Percentiles rank a stretch among this genome's conserved stretches.
Evolutionary conservation across 2,329 filamentous ascomycete genomes (phyloP).

Genomic region (Cytospora piceae): DNA sequence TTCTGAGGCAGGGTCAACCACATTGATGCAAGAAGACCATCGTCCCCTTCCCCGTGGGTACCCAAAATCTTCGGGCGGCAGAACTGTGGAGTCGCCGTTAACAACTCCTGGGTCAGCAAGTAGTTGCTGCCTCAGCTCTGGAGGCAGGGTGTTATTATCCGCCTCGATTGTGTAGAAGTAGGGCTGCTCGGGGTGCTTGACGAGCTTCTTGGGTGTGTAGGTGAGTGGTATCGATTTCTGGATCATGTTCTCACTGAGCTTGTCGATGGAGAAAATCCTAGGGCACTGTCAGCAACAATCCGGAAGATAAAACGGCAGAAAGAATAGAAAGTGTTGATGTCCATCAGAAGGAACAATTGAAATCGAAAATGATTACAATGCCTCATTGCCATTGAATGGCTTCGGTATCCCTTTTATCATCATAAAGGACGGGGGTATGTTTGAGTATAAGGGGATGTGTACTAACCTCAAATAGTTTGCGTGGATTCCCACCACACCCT

Average conservation of each 20-base stretch:
- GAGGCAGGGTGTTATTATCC: conserved; percentile 88
- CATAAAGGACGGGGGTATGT: conserved; percentile 48
- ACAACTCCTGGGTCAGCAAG: conserved; percentile 71
- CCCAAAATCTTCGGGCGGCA: conserved; percentile 84
- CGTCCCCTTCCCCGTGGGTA: conserved; percentile 81
- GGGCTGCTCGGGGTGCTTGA: conserved; percentile 84
- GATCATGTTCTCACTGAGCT: conserved; percentile 81
- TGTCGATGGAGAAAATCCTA: conserved; percentile 89
- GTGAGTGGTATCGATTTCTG: conserved; percentile 84
- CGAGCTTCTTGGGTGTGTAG: conserved; percentile 87
- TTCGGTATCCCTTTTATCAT: conserved; percentile 68
- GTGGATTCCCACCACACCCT: conserved; percentile 93
- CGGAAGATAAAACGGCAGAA: neutral
- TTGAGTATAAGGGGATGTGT: conserved; percentile 37
- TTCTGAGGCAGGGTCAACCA: conserved; percentile 80
- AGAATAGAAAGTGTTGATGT: conserved; percentile 32
- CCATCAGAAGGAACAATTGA: conserved; percentile 97
- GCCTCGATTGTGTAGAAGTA: conserved; percentile 94
- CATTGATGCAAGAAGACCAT: conserved; percentile 95
- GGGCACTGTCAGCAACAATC: conserved; percentile 39
- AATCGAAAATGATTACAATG: conserved; percentile 56
- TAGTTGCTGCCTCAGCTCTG: conserved; percentile 74
- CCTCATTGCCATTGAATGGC: conserved; percentile 58
- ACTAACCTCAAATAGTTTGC: conserved; percentile 82
- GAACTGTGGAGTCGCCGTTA: conserved; percentile 71